A percentile compares a stretch with the other conserved stretches of the same genome.
Evolutionary conservation across 1,139 yeast species (phyloP).

Genomic region (Pichia sorboxylosa): DNA sequence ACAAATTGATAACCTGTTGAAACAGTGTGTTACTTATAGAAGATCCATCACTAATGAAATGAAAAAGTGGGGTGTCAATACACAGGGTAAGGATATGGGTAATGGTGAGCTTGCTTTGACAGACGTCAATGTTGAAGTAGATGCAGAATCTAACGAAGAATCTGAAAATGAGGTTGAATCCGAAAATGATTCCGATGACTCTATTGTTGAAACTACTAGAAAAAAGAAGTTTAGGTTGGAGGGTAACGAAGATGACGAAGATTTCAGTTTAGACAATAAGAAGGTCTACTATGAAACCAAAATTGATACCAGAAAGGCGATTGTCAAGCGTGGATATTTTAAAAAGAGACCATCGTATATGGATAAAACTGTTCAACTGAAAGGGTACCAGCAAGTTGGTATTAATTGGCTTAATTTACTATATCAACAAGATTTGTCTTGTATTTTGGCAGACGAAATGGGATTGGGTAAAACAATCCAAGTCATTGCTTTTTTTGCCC

Average conservation of each 20-base stretch:
- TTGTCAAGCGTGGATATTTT: conserved; percentile 34
- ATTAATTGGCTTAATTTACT: conserved; percentile 82
- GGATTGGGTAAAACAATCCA: conserved; percentile 96
- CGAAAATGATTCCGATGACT: conserved; percentile 2
- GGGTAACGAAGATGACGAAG: conserved; percentile 14
- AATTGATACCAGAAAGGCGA: conserved; percentile 4
- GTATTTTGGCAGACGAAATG: conserved; percentile 97
- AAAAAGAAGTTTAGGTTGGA: conserved; percentile 11
- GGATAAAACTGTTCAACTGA: conserved; percentile 53
- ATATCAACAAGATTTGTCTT: conserved; percentile 67
- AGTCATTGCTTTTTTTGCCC: conserved; percentile 86
- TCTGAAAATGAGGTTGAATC: background rate
- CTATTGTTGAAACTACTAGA: conserved; percentile 2
- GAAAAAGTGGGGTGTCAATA: conserved; percentile 74
- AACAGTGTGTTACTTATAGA: conserved; percentile 74
- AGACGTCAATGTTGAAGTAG: conserved; percentile 30
- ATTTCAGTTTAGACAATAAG: conserved; percentile 1
- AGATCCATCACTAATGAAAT: conserved; percentile 59
- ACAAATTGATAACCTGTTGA: conserved; percentile 85
- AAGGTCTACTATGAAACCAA: conserved; percentile 6
- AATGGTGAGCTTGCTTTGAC: conserved; percentile 46
- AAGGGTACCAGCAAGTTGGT: conserved; percentile 91
- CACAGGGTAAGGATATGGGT: conserved; percentile 39
- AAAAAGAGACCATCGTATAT: conserved; percentile 60
- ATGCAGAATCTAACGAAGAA: conserved; percentile 5